These are phyloP conservation scores for Cutaneotrichosporon daszewskae DNA, from an alignment of 1,284 basidiomycete species.

Conservation along the genomic window DNA sequence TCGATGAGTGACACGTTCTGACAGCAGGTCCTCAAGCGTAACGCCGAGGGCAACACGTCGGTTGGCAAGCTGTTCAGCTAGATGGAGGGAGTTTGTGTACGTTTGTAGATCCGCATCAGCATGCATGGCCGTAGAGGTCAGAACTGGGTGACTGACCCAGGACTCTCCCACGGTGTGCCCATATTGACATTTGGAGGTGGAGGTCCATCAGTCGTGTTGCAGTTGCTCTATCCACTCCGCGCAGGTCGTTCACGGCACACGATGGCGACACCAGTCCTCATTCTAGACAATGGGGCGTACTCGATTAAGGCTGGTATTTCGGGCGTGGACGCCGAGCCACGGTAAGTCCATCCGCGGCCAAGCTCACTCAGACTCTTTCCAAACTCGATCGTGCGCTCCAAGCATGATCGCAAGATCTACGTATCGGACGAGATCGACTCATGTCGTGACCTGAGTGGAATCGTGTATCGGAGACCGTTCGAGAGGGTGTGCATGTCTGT, in stretches of 20 bases:
- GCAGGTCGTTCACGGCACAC: too few relatives aligned
- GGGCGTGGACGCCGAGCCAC: slow-evolving; percentile 37
- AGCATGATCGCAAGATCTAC: slow-evolving; percentile 69
- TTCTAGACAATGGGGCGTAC: slow-evolving; percentile 80
- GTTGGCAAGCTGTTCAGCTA: slow-evolving; percentile 77
- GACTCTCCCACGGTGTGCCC: too few relatives aligned
- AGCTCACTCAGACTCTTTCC: slow-evolving; percentile 56
- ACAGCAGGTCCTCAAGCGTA: slow-evolving; percentile 91
- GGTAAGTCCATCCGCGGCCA: slow-evolving; percentile 18
- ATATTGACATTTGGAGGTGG: too few relatives aligned
- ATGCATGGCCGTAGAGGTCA: too few relatives aligned
- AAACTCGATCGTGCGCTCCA: slow-evolving; percentile 74
- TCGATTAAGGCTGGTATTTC: slow-evolving; percentile 69
- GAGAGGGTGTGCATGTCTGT: slow-evolving; percentile 60
- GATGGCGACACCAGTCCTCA: slow-evolving; percentile 51
- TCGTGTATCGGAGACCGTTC: slow-evolving; percentile 74
- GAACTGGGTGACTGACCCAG: too few relatives aligned
- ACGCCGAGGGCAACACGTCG: slow-evolving; percentile 81
- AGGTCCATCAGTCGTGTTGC: too few relatives aligned
- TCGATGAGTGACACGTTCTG: too few relatives aligned
- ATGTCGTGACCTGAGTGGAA: slow-evolving; percentile 69
- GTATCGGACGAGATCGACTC: slow-evolving; percentile 71
- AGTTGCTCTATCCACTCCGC: too few relatives aligned
- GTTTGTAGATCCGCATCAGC: slow-evolving; percentile 1
- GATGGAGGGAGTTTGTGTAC: too few relatives aligned